A percentile compares a stretch with the other conserved stretches of the same genome.
phyloP scores from a whole-genome alignment of 345 rosid genomes.

The Hypericum perforatum region DNA sequence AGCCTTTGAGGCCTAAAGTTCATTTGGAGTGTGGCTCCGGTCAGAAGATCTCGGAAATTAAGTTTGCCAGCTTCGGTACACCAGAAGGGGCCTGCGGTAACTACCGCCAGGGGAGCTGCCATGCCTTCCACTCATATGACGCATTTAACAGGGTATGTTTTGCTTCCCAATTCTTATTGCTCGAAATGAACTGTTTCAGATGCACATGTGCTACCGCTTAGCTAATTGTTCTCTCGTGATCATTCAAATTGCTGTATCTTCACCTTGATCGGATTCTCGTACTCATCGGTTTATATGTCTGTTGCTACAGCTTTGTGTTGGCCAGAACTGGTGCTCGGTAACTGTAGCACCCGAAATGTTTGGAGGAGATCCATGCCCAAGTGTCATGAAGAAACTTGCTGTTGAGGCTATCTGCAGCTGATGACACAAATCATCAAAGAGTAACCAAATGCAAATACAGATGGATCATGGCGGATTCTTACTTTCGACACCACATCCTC shows the following conservation, averaged over 20 bases:
- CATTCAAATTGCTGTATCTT: not conserved
- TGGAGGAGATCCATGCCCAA: slow-evolving; percentile 94
- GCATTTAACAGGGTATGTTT: slow-evolving; percentile 73
- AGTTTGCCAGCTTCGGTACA: slow-evolving; percentile 96
- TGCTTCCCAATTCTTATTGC: not conserved
- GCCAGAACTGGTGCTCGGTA: slow-evolving; percentile 80
- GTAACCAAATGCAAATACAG: slow-evolving; percentile 7
- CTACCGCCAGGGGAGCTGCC: slow-evolving; percentile 78
- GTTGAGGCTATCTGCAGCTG: slow-evolving; percentile 84
- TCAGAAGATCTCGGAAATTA: slow-evolving; percentile 65
- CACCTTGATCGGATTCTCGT: not conserved
- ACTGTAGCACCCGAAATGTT: slow-evolving; percentile 93
- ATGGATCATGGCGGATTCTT: slow-evolving; percentile 11
- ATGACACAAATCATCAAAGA: slow-evolving; percentile 10
- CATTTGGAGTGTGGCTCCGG: slow-evolving; percentile 73
- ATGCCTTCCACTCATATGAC: slow-evolving; percentile 84
- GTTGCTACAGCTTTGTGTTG: slow-evolving; percentile 71
- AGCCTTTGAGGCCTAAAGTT: slow-evolving; percentile 80
- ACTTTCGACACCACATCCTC: slow-evolving; percentile 16
- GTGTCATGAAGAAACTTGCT: slow-evolving; percentile 81
- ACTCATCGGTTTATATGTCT: slow-evolving; percentile 3
- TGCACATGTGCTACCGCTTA: too few species aligned
- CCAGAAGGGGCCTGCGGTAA: slow-evolving; percentile 88
- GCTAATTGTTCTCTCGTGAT: not conserved
- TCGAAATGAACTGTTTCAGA: too few species aligned